Evolutionary conservation across 331 rosid genomes (phyloP).

Genomic region (Quercus phellos): DNA sequence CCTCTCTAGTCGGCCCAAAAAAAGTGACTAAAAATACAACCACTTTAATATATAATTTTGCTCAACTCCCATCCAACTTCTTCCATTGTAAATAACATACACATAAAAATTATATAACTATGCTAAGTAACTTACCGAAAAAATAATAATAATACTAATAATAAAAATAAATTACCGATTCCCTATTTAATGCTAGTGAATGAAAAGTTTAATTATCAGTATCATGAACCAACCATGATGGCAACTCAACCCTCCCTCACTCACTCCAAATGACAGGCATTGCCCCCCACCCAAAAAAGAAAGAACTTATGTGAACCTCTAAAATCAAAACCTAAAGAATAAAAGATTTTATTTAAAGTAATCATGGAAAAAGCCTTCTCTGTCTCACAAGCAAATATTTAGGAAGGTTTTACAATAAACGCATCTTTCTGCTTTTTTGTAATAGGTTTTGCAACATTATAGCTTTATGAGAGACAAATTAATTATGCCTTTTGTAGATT

Average conservation of each 20-base stretch:
- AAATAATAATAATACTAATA: no score
- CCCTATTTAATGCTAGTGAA: no score
- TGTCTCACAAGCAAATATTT: background rate
- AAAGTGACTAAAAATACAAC: background rate
- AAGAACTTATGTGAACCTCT: background rate
- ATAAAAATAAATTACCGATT: no score
- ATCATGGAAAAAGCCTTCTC: background rate
- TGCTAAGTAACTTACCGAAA: background rate
- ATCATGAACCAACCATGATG: background rate
- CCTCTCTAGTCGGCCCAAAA: background rate
- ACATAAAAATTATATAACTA: background rate
- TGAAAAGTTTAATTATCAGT: background rate
- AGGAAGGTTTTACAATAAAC: background rate
- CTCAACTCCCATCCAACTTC: background rate
- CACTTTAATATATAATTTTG: background rate
- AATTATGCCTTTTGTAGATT: background rate
- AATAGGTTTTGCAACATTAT: background rate
- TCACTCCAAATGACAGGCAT: background rate
- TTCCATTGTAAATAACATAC: background rate
- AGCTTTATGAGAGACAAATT: no score
- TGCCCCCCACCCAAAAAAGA: background rate
- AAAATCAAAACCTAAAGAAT: background rate
- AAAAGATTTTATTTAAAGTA: background rate
- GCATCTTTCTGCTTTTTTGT: background rate
- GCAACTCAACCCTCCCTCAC: background rate